Evolutionary conservation across 768 basidiomycete genomes (phyloP), one percentile per base, ranked within the genome.

Genomic region (Boletus tomentosulus): DNA sequence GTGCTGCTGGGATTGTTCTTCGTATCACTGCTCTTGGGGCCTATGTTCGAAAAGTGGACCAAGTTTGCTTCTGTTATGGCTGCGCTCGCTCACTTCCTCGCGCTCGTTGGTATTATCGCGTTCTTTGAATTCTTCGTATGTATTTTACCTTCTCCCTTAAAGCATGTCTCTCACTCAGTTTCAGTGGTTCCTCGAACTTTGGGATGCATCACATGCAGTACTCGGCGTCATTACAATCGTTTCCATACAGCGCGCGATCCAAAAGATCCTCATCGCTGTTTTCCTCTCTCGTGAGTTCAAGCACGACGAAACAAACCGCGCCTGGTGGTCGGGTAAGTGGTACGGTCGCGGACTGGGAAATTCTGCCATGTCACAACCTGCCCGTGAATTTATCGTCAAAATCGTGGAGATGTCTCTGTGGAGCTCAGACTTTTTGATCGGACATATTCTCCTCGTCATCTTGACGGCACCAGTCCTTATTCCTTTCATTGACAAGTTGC

Each of bases 251-350:
- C 82, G 97, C 45, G 86, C 90, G 35, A 82, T 98, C 62, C 89
- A 92, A 74, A 98, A 98, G 77, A 84, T 96, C 57, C 78, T 97
- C 51, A 98, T 98, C 57, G 81, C 94, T 6, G 87, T 93, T 44
- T 92, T 95, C 81, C 80, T 98, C 44, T 92, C 93, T 25, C 87
- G 97, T 65, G 97, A 99, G 73, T 96, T 88, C 79, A 98, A 98
- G 75, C 92, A 97, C 67, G 97, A 99, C 66, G 94, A 98, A 76
- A 95, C 92, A 27, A 98, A 98, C 75, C 81, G 91, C 56, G 95
- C 95, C 2, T 98, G 96, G 96, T 99, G 97, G 97, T 94, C 95
- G 16, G 95, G 94, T 57, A 87, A 89, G 76, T 98, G 97, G 97
- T 95, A 95, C 67, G 94, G 95, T 45, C 82, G 93, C 54, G 91